phyloP scores from a whole-genome alignment of 2,329 filamentous ascomycete genomes.

The Penicillium sp. region DNA sequence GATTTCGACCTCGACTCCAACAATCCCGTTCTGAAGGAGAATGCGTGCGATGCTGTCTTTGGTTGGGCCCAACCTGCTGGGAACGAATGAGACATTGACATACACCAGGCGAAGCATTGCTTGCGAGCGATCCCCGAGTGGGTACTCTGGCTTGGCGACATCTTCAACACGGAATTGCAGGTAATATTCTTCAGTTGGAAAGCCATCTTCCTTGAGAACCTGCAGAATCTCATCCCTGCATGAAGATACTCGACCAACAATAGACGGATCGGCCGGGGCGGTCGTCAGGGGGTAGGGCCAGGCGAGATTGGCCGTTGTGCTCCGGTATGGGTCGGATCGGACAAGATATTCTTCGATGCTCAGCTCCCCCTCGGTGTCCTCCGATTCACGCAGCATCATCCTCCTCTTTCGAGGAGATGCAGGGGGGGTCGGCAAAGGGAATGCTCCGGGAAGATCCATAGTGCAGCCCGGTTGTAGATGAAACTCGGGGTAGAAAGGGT shows the following conservation, averaged over 20 bases:
- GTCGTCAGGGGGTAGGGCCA: slow-evolving; percentile 4
- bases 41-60: not conserved
- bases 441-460: not conserved
- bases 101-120: not conserved
- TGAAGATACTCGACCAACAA: not conserved
- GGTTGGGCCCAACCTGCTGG: not conserved
- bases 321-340: not conserved
- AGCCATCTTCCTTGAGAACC: not conserved
- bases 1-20: not conserved
- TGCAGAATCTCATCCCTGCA: not conserved
- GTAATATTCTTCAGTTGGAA: not conserved
- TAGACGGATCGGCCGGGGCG: not conserved
- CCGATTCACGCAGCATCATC: not conserved
- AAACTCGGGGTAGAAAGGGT: not conserved
- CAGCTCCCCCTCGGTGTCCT: not conserved
- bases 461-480: not conserved
- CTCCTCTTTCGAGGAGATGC: not conserved
- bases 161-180: not conserved
- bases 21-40: not conserved
- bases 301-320: not conserved
- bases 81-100: not conserved
- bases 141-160: slow-evolving; percentile 2
- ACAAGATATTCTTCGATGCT: not conserved
- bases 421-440: not conserved
- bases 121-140: not conserved